phyloP scores from a whole-genome alignment of 1,284 basidiomycete species.

The Ustilago loliicola region DNA sequence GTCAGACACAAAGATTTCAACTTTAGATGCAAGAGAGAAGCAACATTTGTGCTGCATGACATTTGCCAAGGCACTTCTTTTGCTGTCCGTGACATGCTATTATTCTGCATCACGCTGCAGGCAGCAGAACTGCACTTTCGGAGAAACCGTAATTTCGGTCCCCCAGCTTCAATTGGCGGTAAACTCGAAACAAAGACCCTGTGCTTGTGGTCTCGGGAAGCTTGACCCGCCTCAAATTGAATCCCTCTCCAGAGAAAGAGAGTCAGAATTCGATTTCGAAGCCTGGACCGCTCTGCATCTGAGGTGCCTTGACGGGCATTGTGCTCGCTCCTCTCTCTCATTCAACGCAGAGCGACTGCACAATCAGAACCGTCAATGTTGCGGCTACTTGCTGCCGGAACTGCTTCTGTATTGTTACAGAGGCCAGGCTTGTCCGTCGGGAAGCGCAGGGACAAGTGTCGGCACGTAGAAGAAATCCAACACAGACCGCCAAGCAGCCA shows the following conservation, averaged over 20 bases:
- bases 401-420: too few relatives aligned
- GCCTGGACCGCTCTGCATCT: constrained; percentile 1
- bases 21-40: not conserved
- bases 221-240: not conserved
- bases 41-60: not conserved
- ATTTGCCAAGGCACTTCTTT: not conserved
- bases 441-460: too few relatives aligned
- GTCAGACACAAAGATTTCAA: not conserved
- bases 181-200: not conserved
- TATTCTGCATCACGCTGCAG: constrained; percentile 3
- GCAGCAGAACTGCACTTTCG: not conserved
- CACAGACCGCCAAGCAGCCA: constrained; percentile 6
- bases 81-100: not conserved
- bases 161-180: not conserved
- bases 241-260: not conserved
- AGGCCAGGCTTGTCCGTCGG: too few relatives aligned
- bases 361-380: too few relatives aligned
- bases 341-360: too few relatives aligned
- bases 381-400: too few relatives aligned
- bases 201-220: constrained; percentile 5
- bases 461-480: not conserved
- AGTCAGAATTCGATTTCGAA: not conserved
- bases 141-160: not conserved
- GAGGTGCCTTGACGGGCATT: not conserved
- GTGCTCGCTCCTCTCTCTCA: not conserved